Conservation (phyloP, 345 rosid genomes). For the Zanthoxylum bungeanum region DNA sequence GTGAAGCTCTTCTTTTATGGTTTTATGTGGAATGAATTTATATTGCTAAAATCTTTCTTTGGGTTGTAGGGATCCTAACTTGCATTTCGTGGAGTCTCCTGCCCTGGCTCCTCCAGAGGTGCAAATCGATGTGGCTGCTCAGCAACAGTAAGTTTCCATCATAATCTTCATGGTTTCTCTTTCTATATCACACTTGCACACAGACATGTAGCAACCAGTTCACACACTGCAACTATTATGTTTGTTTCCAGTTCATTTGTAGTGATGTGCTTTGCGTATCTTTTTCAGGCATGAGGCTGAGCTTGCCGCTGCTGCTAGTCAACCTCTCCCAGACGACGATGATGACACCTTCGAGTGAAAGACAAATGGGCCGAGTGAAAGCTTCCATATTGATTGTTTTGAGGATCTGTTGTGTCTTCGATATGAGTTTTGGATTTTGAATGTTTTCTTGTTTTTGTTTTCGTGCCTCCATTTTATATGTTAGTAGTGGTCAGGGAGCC, state of each 20-base stretch:
- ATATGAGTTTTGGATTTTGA: slow-evolving; percentile 6
- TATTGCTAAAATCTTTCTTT: not conserved
- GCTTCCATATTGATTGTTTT: slow-evolving; percentile 6
- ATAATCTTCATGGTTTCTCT: too few species aligned
- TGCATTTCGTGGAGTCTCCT: too few species aligned
- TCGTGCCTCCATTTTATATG: not conserved
- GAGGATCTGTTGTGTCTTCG: slow-evolving; percentile 9
- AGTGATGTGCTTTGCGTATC: not conserved
- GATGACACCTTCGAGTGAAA: slow-evolving; percentile 38
- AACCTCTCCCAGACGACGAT: slow-evolving; percentile 40
- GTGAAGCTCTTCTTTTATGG: too few species aligned
- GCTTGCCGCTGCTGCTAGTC: slow-evolving; percentile 36
- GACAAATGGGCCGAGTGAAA: not conserved
- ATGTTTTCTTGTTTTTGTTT: not conserved
- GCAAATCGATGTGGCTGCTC: too few species aligned
- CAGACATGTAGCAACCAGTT: not conserved
- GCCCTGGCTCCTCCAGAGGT: too few species aligned
- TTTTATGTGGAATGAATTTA: not conserved
- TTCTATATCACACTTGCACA: not conserved
- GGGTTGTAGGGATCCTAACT: too few species aligned
- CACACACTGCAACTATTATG: too few species aligned
- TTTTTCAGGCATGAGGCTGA: slow-evolving; percentile 39
- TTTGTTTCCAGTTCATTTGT: not conserved
- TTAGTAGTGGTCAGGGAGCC: slow-evolving; percentile 1
- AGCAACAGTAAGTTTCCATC: too few species aligned